Evolutionary conservation across 345 rosid species (phyloP).

Genomic region (Populus euphratica): DNA sequence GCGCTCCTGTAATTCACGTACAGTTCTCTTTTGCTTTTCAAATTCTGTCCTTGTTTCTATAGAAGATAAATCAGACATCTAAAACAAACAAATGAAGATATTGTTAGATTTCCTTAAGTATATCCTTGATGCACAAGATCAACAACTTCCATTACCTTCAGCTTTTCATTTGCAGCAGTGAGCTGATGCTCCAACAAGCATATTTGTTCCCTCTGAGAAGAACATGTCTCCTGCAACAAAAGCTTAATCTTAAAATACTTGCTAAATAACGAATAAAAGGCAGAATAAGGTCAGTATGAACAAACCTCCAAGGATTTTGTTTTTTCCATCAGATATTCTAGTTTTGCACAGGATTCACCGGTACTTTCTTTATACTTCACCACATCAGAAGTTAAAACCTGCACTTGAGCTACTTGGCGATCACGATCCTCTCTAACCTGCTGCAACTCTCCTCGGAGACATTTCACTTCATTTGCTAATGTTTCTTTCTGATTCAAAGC

Average conservation of each 20-base stretch:
- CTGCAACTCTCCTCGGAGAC: conserved; percentile 72
- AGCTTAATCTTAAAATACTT: not conserved
- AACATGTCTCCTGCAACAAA: conserved; percentile 66
- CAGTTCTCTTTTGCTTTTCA: conserved; percentile 44
- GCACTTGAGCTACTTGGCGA: conserved; percentile 53
- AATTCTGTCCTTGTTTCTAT: conserved; percentile 45
- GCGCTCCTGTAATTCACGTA: conserved; percentile 48
- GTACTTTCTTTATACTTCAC: conserved; percentile 57
- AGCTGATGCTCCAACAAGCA: conserved; percentile 53
- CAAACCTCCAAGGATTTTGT: conserved; percentile 82
- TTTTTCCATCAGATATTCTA: conserved; percentile 55
- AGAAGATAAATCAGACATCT: conserved; percentile 59
- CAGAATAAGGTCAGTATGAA: no score
- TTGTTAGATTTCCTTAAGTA: not conserved
- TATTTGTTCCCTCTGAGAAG: conserved; percentile 71
- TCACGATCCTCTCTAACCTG: conserved; percentile 87
- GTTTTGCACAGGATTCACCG: conserved; percentile 64
- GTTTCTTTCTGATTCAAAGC: conserved; percentile 63
- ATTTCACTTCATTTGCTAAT: conserved; percentile 54
- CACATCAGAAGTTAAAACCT: conserved; percentile 54
- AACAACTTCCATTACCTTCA: conserved; percentile 46
- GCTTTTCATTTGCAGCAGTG: conserved; percentile 66
- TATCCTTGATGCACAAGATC: not conserved
- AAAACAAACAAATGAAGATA: not conserved
- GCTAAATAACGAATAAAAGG: not conserved